Evolutionary conservation across 2,329 filamentous ascomycete species (phyloP).

Genomic region (Dendrostoma leiphaemia): DNA sequence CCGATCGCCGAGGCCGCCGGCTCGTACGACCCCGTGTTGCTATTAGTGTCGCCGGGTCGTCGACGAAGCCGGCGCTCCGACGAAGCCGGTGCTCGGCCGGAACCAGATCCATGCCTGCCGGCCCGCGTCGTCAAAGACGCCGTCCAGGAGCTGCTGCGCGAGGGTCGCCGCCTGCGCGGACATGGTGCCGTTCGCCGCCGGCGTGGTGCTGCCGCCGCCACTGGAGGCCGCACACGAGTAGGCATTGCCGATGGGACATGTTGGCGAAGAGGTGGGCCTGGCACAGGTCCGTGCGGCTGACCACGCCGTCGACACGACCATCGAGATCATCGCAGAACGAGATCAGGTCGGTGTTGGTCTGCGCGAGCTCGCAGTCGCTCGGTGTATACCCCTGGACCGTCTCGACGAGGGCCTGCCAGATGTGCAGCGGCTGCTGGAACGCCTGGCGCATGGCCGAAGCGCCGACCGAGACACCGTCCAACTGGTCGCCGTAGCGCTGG

Average conservation of each 20-base stretch:
- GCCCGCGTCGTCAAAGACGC: conserved; percentile 31
- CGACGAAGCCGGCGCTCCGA: no score
- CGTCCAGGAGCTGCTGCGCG: conserved; percentile 30
- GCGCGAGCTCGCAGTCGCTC: conserved; percentile 34
- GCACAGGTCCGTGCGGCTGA: conserved; percentile 37
- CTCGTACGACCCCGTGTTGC: no score
- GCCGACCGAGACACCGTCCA: conserved; percentile 50
- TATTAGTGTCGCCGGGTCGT: no score
- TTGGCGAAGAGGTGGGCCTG: conserved; percentile 29
- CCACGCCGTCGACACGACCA: conserved; percentile 39
- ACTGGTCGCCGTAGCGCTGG: conserved; percentile 47
- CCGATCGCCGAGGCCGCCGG: no score
- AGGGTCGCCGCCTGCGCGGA: conserved; percentile 33
- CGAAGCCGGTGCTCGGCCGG: conserved; percentile 30
- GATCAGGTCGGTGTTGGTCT: conserved; percentile 54
- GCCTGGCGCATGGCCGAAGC: conserved; percentile 35
- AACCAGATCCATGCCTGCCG: conserved; percentile 34
- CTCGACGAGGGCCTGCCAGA: conserved; percentile 22
- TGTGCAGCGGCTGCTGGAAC: conserved; percentile 42
- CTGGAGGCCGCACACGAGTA: conserved; percentile 35
- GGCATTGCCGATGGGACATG: conserved; percentile 32
- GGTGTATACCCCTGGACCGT: conserved; percentile 39
- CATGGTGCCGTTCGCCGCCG: conserved; percentile 33
- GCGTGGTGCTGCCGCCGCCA: conserved; percentile 18
- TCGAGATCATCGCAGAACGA: conserved; percentile 43